Conservation (phyloP, 1,284 basidiomycete genomes). For the Singerocomus inundabilis region DNA sequence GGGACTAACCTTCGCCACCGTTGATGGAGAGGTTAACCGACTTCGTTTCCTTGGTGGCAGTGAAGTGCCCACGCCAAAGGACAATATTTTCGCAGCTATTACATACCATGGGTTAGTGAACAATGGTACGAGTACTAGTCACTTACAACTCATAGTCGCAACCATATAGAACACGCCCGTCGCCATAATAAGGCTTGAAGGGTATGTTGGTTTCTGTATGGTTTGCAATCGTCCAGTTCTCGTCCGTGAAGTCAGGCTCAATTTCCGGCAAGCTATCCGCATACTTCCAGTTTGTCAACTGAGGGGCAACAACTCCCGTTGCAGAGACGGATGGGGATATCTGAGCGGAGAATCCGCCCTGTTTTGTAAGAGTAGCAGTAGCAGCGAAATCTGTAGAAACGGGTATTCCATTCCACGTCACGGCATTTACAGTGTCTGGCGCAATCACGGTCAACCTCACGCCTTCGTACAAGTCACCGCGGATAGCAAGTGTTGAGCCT, state of each 20-base stretch:
- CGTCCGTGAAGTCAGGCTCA: conserved; percentile 52
- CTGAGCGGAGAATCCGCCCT: conserved; percentile 41
- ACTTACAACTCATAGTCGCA: conserved; percentile 82
- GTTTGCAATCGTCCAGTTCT: conserved; percentile 61
- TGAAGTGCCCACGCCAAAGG: conserved; percentile 80
- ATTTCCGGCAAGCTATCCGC: conserved; percentile 72
- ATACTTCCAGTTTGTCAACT: conserved; percentile 64
- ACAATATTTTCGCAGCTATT: conserved; percentile 75
- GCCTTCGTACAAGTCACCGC: conserved; percentile 47
- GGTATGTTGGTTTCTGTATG: conserved; percentile 71
- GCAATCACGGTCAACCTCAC: conserved; percentile 47
- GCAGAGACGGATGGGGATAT: conserved; percentile 19
- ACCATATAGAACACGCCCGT: conserved; percentile 70
- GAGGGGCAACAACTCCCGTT: conserved; percentile 32
- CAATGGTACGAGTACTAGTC: not conserved
- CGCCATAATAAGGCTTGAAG: conserved; percentile 64
- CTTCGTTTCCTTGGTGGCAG: conserved; percentile 52
- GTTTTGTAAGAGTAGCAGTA: conserved; percentile 31
- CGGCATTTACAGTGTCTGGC: conserved; percentile 42
- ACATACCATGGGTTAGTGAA: not conserved
- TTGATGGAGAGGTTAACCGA: conserved; percentile 73
- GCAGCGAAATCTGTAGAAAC: conserved; percentile 39
- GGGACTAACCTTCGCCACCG: conserved; percentile 64
- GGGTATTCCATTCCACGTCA: conserved; percentile 69
- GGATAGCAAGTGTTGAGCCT: conserved; percentile 40